Conservation (phyloP, 345 rosid genomes). For the Arabidopsis suecica region DNA sequence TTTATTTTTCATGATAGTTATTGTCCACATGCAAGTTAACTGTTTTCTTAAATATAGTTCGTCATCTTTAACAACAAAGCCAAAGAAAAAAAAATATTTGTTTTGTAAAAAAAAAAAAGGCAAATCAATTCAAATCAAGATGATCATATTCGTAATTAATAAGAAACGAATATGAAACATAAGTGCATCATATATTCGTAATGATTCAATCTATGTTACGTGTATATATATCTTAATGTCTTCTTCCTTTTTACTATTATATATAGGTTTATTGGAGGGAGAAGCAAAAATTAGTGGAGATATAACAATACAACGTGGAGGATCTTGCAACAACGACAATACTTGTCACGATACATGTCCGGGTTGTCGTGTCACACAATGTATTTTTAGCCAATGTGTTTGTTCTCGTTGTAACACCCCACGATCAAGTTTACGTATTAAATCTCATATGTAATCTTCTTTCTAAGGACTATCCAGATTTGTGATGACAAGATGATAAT, state of each 20-base stretch:
- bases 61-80: neutral
- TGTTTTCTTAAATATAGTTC: too few species aligned
- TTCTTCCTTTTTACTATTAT: too few species aligned
- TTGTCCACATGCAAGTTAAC: neutral
- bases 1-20: neutral
- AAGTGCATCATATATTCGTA: neutral
- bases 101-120: neutral
- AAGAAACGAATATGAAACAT: too few species aligned
- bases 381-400: conserved; percentile 39
- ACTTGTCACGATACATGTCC: conserved; percentile 31
- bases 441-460: too few species aligned
- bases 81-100: neutral
- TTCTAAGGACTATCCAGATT: neutral
- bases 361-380: neutral
- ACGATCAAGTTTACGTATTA: neutral
- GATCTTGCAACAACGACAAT: conserved; percentile 29
- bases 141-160: too few species aligned
- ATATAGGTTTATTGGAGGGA: neutral
- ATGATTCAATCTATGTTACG: neutral
- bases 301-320: conserved; percentile 38
- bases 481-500: neutral
- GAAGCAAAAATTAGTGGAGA: conserved; percentile 29
- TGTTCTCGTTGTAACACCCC: conserved; percentile 28
- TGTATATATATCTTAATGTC: neutral
- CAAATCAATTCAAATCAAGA: neutral